phyloP scores from a whole-genome alignment of 371 early-diverging fungal species.

The Quaeritorhiza haematococci region DNA sequence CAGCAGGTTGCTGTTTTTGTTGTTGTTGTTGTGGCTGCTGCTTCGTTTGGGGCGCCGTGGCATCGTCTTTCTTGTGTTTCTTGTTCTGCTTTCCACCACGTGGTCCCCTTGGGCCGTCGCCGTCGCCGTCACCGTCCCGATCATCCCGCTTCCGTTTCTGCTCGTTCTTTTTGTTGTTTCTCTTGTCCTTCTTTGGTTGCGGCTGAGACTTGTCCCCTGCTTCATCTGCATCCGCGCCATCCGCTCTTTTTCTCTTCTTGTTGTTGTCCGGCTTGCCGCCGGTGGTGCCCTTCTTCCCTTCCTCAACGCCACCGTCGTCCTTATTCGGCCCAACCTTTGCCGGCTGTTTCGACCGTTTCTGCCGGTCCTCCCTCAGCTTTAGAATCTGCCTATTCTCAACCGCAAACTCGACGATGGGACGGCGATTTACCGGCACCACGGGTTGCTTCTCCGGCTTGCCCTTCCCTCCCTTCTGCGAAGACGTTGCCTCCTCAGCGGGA shows the following conservation, averaged over 20 bases:
- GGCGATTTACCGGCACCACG: background rate
- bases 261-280: constrained; percentile 4
- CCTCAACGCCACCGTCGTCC: constrained; percentile 10
- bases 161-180: constrained; percentile 4
- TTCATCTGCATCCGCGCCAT: constrained; percentile 3
- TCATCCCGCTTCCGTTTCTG: constrained; percentile 6
- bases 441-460: constrained; percentile 19
- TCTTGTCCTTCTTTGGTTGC: constrained; percentile 6
- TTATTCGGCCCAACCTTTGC: background rate
- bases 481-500: constrained; percentile 8
- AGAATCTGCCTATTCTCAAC: constrained; percentile 82
- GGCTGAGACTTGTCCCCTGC: constrained; percentile 7
- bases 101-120: background rate
- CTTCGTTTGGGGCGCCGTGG: background rate
- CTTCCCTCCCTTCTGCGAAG: constrained; percentile 17
- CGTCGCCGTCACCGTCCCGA: constrained; percentile 1
- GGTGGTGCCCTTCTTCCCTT: background rate
- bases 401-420: constrained; percentile 81
- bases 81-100: background rate
- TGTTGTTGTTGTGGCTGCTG: background rate
- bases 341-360: constrained; percentile 2
- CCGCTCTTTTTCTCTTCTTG: constrained; percentile 18
- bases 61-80: background rate
- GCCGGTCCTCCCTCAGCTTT: constrained; percentile 59
- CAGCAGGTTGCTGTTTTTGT: no score